A percentile compares a stretch with the other conserved stretches of the same genome.
These are phyloP conservation scores for Podospora comata DNA, from an alignment of 495 filamentous ascomycete species.

Conservation along the genomic window DNA sequence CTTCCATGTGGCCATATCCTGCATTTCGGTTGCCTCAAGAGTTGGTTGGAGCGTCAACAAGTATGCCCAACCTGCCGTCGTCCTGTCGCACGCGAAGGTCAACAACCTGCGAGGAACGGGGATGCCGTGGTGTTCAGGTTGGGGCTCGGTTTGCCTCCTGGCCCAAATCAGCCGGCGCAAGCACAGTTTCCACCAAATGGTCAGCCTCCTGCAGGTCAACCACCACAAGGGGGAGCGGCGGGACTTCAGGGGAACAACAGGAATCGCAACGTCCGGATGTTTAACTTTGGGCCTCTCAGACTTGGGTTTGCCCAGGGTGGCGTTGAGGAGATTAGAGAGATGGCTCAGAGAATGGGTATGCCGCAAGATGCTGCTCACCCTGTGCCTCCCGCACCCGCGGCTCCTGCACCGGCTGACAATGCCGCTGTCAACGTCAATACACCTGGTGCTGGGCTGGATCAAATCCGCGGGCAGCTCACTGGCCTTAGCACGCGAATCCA, in stretches of 20 bases:
- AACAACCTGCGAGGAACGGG: slow-evolving; percentile 27
- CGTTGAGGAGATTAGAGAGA: slow-evolving; percentile 45
- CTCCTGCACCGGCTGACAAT: slow-evolving; percentile 9
- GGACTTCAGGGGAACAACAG: slow-evolving; percentile 31
- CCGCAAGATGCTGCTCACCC: slow-evolving; percentile 23
- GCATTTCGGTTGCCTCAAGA: slow-evolving; percentile 88
- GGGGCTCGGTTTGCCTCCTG: slow-evolving; percentile 30
- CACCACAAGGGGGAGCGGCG: slow-evolving; percentile 58
- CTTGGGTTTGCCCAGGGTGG: slow-evolving; percentile 55
- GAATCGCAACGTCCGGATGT: slow-evolving; percentile 45
- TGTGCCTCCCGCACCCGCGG: slow-evolving; percentile 1
- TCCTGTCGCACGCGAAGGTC: slow-evolving; percentile 58
- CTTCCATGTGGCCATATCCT: slow-evolving; percentile 94
- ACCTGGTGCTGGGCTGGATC: not conserved
- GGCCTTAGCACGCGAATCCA: not conserved
- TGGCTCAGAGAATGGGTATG: slow-evolving; percentile 42
- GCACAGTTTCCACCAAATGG: slow-evolving; percentile 29
- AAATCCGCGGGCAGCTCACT: not conserved
- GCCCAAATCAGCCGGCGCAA: slow-evolving; percentile 29
- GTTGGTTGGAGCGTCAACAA: slow-evolving; percentile 98
- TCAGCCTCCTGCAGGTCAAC: slow-evolving; percentile 47
- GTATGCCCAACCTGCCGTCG: slow-evolving; percentile 93
- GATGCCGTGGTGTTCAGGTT: slow-evolving; percentile 33
- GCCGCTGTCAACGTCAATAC: not conserved
- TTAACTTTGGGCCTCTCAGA: slow-evolving; percentile 60